Evolutionary conservation across 2,329 filamentous ascomycete species (phyloP), one percentile per base, ranked within the genome.

Genomic region (Myriosclerotinia scirpicola): DNA sequence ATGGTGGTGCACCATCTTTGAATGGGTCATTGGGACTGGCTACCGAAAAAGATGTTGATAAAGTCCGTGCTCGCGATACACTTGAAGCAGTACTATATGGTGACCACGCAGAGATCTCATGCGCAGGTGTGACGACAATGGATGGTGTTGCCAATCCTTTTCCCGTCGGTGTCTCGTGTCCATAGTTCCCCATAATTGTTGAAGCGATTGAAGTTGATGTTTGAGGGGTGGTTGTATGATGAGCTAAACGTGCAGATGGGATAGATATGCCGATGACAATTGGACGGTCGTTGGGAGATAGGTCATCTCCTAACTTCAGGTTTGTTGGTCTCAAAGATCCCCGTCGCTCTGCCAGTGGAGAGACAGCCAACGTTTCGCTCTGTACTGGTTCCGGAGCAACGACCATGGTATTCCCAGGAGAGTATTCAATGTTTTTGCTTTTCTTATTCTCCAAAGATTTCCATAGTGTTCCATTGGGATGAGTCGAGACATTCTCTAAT

Each of bases 221-320:
- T 54, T 83, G 80, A n/a, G 84, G 83, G 66, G 81, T 84, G 74
- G 83, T 78, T 72, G 79, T 80, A 72, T 77, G 84, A 52, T 76
- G 78, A 71, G 73, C 77, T 38, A 80, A 69, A 44, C 80, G 78
- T 55, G 84, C 82, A 17, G 85, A 83, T 2, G 89, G 85, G 55
- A 92, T 79, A 17, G 85, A 83, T 61, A 92, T 86, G 15, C 89
- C 89, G 70, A 92, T 92, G 53, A 90, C 83, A 67, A 92, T 92
- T 1, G 87, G 87, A n/a, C 86, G 82, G 72, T 90, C 87, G 67
- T 84, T 85, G 0, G 90, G 89, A 17, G 89, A 91, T 5, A 91
- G 80, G 68, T 87, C 85, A 67, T 70, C 70, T 17, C 48, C 67
- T 22, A 67, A 53, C 34, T 69, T 72, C 20, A 70, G 44, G 17